Evolutionary conservation across 2,329 filamentous ascomycete genomes (phyloP).

Genomic region (Colletotrichum simmondsii): DNA sequence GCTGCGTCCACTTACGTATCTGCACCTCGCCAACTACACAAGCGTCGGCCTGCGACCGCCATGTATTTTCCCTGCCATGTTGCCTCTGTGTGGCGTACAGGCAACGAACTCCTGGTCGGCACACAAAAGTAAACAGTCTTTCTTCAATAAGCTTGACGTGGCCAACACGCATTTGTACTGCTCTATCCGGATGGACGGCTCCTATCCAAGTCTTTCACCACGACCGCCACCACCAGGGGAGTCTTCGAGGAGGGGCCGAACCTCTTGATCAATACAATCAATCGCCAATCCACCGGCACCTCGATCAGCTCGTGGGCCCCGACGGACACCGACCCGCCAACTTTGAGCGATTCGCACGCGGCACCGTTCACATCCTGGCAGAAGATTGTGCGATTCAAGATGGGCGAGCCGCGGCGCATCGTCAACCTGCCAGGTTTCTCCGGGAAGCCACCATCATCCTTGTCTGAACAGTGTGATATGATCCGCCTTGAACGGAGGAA

Average conservation of each 20-base stretch:
- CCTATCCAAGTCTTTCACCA: slow-evolving; percentile 8
- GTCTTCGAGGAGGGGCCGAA: background rate
- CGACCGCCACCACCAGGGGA: slow-evolving; percentile 8
- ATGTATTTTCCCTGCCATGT: slow-evolving; percentile 9
- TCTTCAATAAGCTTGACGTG: slow-evolving; percentile 1
- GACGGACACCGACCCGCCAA: slow-evolving; percentile 1
- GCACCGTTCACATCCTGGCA: slow-evolving; percentile 14
- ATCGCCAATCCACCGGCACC: background rate
- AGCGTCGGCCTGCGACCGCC: slow-evolving; percentile 26
- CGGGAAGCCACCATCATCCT: slow-evolving; percentile 1
- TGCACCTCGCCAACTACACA: background rate
- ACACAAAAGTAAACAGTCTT: slow-evolving; percentile 9
- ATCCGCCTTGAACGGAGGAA: slow-evolving; percentile 13
- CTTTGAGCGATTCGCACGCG: slow-evolving; percentile 1
- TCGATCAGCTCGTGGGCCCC: slow-evolving; percentile 16
- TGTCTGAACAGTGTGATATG: slow-evolving; percentile 22
- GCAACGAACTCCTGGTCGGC: slow-evolving; percentile 11
- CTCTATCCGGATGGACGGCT: background rate
- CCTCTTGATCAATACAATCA: background rate
- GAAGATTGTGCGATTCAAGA: slow-evolving; percentile 18
- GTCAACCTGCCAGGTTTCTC: slow-evolving; percentile 19
- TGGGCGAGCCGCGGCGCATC: slow-evolving; percentile 22
- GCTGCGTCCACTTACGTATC: background rate
- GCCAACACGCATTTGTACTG: background rate
- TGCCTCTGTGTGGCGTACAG: background rate